Conservation (phyloP, 345 rosid genomes). For the Durio zibethinus region DNA sequence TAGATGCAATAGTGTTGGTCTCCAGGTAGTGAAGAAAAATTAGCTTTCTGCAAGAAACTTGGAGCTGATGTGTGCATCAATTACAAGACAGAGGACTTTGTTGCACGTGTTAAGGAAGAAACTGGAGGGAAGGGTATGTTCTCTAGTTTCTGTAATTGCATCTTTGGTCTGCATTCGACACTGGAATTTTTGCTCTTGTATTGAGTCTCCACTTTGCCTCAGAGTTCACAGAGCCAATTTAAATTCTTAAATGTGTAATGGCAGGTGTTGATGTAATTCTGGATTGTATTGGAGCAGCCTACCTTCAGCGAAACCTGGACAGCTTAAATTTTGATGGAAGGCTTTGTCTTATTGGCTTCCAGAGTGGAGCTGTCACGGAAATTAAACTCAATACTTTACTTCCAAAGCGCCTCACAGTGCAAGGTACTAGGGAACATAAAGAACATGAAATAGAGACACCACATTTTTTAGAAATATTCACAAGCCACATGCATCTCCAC, state of each 20-base stretch:
- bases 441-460: neutral
- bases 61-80: slow-evolving; percentile 90
- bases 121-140: slow-evolving; percentile 70
- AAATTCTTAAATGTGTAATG: neutral
- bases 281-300: slow-evolving; percentile 79
- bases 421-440: slow-evolving; percentile 44
- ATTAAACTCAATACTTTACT: slow-evolving; percentile 51
- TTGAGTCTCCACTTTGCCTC: neutral
- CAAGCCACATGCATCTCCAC: neutral
- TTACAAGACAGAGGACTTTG: slow-evolving; percentile 90
- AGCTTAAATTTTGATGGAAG: slow-evolving; percentile 82
- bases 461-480: neutral
- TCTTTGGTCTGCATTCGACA: neutral
- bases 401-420: slow-evolving; percentile 77
- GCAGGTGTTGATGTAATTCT: slow-evolving; percentile 79
- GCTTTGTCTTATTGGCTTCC: slow-evolving; percentile 70
- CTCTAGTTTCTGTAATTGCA: neutral
- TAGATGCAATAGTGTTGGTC: slow-evolving; percentile 13
- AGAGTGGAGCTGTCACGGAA: slow-evolving; percentile 66
- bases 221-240: neutral
- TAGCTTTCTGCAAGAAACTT: slow-evolving; percentile 77
- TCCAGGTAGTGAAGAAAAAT: slow-evolving; percentile 73
- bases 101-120: slow-evolving; percentile 72
- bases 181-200: neutral
- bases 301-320: slow-evolving; percentile 69